Evolutionary conservation across 352 stramenopile genomes (phyloP).

Genomic region (Aphanomyces invadans): DNA sequence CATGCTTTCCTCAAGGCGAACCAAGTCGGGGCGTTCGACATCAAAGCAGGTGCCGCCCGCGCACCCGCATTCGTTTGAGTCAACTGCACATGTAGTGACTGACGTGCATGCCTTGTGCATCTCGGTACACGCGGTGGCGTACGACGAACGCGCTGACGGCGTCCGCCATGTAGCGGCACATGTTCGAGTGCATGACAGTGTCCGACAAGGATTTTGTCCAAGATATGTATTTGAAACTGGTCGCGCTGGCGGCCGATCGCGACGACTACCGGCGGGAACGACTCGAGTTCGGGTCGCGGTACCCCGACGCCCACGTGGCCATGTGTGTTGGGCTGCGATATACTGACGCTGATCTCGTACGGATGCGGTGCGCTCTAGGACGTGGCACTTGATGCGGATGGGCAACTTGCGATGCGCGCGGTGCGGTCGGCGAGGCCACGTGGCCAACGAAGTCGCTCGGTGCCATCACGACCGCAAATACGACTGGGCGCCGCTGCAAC

Average conservation of each 20-base stretch:
- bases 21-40: constrained; percentile 44
- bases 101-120: constrained; percentile 60
- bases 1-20: constrained; percentile 49
- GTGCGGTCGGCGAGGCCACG: constrained; percentile 47
- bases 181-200: constrained; percentile 55
- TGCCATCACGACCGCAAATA: constrained; percentile 31
- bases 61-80: background rate
- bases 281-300: constrained; percentile 55
- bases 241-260: constrained; percentile 41
- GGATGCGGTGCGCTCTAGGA: constrained; percentile 30
- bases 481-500: constrained; percentile 4
- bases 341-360: background rate
- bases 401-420: constrained; percentile 50
- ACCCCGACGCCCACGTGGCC: constrained; percentile 57
- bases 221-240: constrained; percentile 38
- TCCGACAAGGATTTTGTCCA: constrained; percentile 36
- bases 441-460: constrained; percentile 40
- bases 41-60: constrained; percentile 34
- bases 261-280: constrained; percentile 69
- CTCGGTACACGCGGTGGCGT: constrained; percentile 34
- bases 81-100: constrained; percentile 25
- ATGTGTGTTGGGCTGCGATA: constrained; percentile 37
- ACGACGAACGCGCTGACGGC: too few species aligned
- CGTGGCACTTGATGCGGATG: constrained; percentile 70
- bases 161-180: constrained; percentile 23